A percentile compares a stretch with the other conserved stretches of the same genome.
phyloP scores from a whole-genome alignment of 345 rosid genomes.

The Leavenworthia alabamica region DNA sequence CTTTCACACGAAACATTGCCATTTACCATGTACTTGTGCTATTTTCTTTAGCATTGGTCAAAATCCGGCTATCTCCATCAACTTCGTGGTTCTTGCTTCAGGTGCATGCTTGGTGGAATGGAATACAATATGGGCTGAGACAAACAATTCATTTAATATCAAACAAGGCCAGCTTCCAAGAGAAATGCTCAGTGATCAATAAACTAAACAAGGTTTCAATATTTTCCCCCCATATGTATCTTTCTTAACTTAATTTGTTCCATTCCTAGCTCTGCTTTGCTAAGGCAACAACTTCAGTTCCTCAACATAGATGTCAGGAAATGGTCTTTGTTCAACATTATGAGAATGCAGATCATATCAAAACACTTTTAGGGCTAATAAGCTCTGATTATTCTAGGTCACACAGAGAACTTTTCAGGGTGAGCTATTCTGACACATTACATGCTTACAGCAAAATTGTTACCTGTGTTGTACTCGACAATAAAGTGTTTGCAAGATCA shows the following conservation, averaged over 20 bases:
- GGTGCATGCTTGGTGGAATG: slow-evolving; percentile 43
- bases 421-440: background rate
- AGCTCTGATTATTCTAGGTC: background rate
- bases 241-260: background rate
- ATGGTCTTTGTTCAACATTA: background rate
- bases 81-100: slow-evolving; percentile 91
- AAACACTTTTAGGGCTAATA: background rate
- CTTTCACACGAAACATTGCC: background rate
- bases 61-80: slow-evolving; percentile 33
- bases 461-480: slow-evolving; percentile 62
- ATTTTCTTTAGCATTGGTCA: slow-evolving; percentile 10
- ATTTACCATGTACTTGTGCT: slow-evolving; percentile 3
- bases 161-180: background rate
- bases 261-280: background rate
- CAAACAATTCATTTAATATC: slow-evolving; percentile 12
- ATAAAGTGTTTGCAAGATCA: slow-evolving; percentile 60
- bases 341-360: background rate
- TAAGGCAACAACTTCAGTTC: background rate
- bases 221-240: too few species aligned
- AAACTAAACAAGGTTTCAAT: background rate
- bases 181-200: background rate
- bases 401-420: background rate
- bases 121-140: slow-evolving; percentile 48
- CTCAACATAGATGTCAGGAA: background rate
- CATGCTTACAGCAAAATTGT: slow-evolving; percentile 9